Evolutionary conservation across 495 filamentous ascomycete genomes (phyloP), one percentile per base, ranked within the genome.

Genomic region (Hyaloscypha hepaticicola): DNA sequence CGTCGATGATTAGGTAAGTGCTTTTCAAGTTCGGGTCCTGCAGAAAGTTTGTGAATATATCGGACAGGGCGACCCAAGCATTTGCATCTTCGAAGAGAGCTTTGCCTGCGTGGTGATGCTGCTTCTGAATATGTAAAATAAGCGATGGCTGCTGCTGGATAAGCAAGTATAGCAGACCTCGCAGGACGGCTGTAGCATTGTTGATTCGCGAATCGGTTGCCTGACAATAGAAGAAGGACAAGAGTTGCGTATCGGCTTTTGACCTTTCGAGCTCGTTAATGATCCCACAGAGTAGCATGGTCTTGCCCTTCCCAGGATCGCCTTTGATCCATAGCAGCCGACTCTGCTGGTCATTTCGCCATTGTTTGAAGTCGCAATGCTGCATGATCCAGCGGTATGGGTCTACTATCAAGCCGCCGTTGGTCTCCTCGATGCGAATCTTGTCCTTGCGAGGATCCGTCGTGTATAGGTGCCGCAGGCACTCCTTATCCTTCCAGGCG

Each of bases 1-100:
- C 80, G 64, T 85, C 80, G 45, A 84, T 72, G 3, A 83, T 60
- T 9, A 81, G 26, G 66, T 70, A 74, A 0, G 71, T 67, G 0
- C 2, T 49, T 0, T 64, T n/a, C 24, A 75, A 27, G 31, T 31
- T 60, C 9, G 63, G 53, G 51, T 78, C 76, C 27, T 72, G 38
- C 38, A 80, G 56, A 1, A 79, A 75, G 12, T 48, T 31, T 5
- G 33, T 64, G 22, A 78, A 69, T 25, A 79, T 75, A 1, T 70
- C 57, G 69, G 14, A 41, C 6, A 41, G 12, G 14, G 38, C 38
- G 38, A 19, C 2, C 7, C 14, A 41, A 3, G 38, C 66, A 57
- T 75, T 74, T 19, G 28, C 21, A 45, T 74, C 75, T 24, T 76
- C 63, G 58, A 78, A 79, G 6, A 76, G 63, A 21, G 55, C 26